Evolutionary conservation across 345 rosid genomes (phyloP), one percentile per base, ranked within the genome.

Genomic region (Heritiera littoralis): DNA sequence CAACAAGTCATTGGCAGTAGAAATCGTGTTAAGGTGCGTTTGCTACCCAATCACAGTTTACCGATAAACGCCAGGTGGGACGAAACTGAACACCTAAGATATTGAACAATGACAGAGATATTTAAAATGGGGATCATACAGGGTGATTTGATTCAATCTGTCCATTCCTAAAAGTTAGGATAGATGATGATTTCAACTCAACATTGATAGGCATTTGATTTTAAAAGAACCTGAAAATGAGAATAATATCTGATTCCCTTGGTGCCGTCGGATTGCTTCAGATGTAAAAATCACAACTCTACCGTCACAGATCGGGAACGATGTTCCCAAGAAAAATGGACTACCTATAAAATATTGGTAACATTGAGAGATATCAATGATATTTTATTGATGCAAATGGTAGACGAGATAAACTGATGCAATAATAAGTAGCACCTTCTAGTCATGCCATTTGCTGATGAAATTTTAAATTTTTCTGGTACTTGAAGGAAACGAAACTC

Each of bases 381-480:
- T 73, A 73, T 55, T 73, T 55, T 73, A 13, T 73, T n/a, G 18
- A 55, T 55, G 64, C 60, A 55, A 9, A 55, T 55, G 5, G 49
- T 55, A 72, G 76, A 55, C 18, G 48, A 56, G 55, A 6, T 40
- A 56, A 72, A 51, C 59, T 38, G 76, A 52, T 54, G 63, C 48
- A 35, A 72, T 46, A 52, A 72, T 35, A 20, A 18, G 10, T 5
- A 18, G 76, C n/a, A n/a, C n/a, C n/a, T n/a, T n/a, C n/a, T n/a
- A n/a, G n/a, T 7, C 49, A 9, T 73, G 49, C 76, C 76, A 73
- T 73, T 54, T 55, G 76, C 64, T 55, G 49, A 18, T 73, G 49
- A 55, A 35, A 72, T 20, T 32, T 40, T 73, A 0, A 9, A 72
- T 11, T 52, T 72, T 72, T 70, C 28, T 17, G 32, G 30, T 32